phyloP scores from a whole-genome alignment of 176 grass and related monocot genomes.

The Tillandsia fasciculata region DNA sequence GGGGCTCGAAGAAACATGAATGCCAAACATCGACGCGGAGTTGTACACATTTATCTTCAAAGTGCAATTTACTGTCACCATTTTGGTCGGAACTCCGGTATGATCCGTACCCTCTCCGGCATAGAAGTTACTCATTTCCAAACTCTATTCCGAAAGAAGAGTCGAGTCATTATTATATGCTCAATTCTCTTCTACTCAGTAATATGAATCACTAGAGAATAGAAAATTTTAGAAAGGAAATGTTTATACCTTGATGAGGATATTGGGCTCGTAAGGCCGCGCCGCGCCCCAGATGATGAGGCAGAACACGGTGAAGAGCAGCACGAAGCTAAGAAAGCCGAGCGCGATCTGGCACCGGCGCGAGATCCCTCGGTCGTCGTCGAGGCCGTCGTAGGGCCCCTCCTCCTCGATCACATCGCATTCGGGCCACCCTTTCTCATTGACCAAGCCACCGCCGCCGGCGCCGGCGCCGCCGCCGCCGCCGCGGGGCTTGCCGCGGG shows the following conservation, averaged over 20 bases:
- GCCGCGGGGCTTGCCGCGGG: slow-evolving; percentile 12
- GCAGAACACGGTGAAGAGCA: slow-evolving; percentile 54
- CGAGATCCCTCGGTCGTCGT: slow-evolving; percentile 31
- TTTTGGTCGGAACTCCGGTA: slow-evolving; percentile 71
- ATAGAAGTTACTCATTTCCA: slow-evolving; percentile 70
- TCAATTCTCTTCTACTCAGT: no score
- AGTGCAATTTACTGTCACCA: slow-evolving; percentile 66
- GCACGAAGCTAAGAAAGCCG: slow-evolving; percentile 30
- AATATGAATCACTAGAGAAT: background rate
- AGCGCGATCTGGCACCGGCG: slow-evolving; percentile 40
- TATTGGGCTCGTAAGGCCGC: slow-evolving; percentile 41
- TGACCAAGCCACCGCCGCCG: background rate
- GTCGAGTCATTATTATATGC: background rate
- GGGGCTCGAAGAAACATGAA: slow-evolving; percentile 56
- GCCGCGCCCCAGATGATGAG: slow-evolving; percentile 82
- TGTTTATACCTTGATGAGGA: slow-evolving; percentile 46
- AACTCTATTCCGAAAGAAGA: slow-evolving; percentile 36
- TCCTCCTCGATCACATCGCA: slow-evolving; percentile 63
- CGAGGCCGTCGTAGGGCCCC: slow-evolving; percentile 35
- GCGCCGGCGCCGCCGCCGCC: slow-evolving; percentile 16
- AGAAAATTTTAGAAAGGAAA: no score
- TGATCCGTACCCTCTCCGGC: slow-evolving; percentile 60
- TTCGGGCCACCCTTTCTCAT: slow-evolving; percentile 58
- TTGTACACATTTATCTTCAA: slow-evolving; percentile 57
- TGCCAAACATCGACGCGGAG: slow-evolving; percentile 70